A percentile compares a stretch with the other conserved stretches of the same genome.
phyloP scores from a whole-genome alignment of 495 filamentous ascomycete species.

The Daldinia decipiens region DNA sequence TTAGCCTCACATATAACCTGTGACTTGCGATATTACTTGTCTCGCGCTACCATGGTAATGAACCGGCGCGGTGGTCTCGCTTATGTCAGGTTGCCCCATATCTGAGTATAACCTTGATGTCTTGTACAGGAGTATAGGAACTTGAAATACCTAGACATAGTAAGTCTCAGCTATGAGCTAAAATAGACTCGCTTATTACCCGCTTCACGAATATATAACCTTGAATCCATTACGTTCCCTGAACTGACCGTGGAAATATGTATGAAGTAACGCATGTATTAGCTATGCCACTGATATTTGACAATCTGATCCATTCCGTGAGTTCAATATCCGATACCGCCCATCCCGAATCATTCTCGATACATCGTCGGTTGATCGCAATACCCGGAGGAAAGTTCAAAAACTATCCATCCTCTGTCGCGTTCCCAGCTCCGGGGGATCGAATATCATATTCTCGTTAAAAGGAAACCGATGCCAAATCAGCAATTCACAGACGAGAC shows the following conservation, averaged over 20 bases:
- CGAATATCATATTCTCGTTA: constrained; percentile 19
- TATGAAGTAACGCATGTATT: constrained; percentile 25
- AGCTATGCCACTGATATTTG: constrained; percentile 21
- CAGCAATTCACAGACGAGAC: constrained; percentile 36
- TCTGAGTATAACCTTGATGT: background rate
- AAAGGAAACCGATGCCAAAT: constrained; percentile 27
- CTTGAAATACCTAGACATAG: background rate
- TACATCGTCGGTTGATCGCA: constrained; percentile 20
- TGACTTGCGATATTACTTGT: background rate
- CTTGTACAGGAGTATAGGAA: background rate
- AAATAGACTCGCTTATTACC: background rate
- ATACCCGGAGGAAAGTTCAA: constrained; percentile 9
- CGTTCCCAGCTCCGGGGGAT: constrained; percentile 10
- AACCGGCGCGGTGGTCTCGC: background rate
- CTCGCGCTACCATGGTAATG: background rate
- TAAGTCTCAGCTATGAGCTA: background rate
- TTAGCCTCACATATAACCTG: background rate
- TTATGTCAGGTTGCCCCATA: background rate
- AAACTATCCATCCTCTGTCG: constrained; percentile 10
- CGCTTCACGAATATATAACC: background rate
- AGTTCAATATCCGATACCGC: constrained; percentile 17
- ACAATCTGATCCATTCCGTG: constrained; percentile 18
- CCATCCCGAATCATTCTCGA: constrained; percentile 14
- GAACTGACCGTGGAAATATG: background rate
- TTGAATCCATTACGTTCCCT: background rate